Base-by-base conservation (phyloP, 805 yeast species). In the Metschnikowia proteae region DNA sequence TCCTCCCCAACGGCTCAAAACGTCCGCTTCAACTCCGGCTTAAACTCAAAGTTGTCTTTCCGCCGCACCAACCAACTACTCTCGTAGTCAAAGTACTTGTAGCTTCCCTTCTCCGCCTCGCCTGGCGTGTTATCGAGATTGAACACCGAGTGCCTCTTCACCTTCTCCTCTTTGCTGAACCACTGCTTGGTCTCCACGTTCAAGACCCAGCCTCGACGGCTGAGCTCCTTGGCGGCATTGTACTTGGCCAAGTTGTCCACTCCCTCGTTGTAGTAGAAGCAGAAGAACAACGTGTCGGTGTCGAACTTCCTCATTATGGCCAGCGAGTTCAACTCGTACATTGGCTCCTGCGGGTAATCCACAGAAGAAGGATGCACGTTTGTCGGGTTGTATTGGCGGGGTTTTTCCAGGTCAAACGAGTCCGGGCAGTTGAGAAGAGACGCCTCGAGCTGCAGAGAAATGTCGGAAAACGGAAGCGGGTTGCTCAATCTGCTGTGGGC, bases 401-500 rank as follows among this genome's bases (percentile, higher is more conserved):
- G 96, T 57, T 75, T 80, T 60, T 92, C 97, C 2, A 96, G 84
- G 63, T 92, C 96, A 50, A 83, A 79, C 0, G 98, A 88, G 67
- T 94, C 98, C 0, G 99, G 98, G 64, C 97, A 89, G 60, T 87
- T 86, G 57, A 88, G 72, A 50, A 88, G 73, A 3, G 97, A 90
- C 1, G 86, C 79, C 62, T 88, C 95, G 55, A 92, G 72, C 57
- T 80, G 71, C 49, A 76, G 75, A 43, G 79, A 70, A 25, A 87
- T 81, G 2, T 78, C 63, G 28, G 74, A 74, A 51, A 80, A 71
- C 13, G 83, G 73, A 27, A 80, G 73, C 25, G 88, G 85, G 45
- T 77, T 73, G 30, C 63, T 63, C 33, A 81, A 63, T 38, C 86
- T 68, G 31, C 62, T 66, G 62, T 51, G 81, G 2, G 69, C 62